Percentiles rank a stretch among this genome's conserved stretches.
Evolutionary conservation across 2,329 filamentous ascomycete species (phyloP).

Genomic region (Talaromyces verruculosus): DNA sequence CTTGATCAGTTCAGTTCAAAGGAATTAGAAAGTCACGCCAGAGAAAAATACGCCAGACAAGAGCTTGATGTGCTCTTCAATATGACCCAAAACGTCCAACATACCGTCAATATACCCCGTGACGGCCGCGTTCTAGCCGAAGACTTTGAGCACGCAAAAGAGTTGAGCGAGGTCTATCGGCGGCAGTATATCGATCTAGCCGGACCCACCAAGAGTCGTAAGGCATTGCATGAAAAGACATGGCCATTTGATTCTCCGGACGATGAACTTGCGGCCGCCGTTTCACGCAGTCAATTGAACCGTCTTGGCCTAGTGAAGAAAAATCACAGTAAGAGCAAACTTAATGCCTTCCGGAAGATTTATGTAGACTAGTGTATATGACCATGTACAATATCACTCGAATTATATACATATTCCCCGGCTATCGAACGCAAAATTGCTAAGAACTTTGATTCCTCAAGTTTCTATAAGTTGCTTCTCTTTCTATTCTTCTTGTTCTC

Average conservation of each 20-base stretch:
- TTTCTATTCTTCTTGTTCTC: not conserved
- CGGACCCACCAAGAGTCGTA: not conserved
- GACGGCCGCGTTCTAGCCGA: conserved; percentile 14
- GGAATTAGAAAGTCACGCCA: not conserved
- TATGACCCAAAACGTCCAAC: conserved; percentile 10
- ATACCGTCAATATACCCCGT: conserved; percentile 4
- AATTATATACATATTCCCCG: not conserved
- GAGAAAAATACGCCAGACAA: conserved; percentile 15
- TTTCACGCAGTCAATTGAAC: not conserved
- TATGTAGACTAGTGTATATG: not conserved
- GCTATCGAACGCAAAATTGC: too few species aligned
- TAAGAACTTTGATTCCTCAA: not conserved
- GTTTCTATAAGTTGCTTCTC: not conserved
- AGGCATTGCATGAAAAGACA: not conserved
- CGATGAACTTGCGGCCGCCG: too few species aligned
- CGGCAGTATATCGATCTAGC: conserved; percentile 12
- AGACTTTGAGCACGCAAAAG: conserved; percentile 12
- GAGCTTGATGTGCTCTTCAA: conserved; percentile 16
- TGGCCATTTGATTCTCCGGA: conserved; percentile 13
- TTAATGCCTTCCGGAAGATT: not conserved
- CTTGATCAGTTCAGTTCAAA: not conserved
- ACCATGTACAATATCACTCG: not conserved
- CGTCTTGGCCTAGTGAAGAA: not conserved
- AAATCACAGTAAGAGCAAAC: not conserved
- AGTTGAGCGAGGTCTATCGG: conserved; percentile 1